Conservation (phyloP, 805 yeast species). For the Isabelozyma heimii region DNA sequence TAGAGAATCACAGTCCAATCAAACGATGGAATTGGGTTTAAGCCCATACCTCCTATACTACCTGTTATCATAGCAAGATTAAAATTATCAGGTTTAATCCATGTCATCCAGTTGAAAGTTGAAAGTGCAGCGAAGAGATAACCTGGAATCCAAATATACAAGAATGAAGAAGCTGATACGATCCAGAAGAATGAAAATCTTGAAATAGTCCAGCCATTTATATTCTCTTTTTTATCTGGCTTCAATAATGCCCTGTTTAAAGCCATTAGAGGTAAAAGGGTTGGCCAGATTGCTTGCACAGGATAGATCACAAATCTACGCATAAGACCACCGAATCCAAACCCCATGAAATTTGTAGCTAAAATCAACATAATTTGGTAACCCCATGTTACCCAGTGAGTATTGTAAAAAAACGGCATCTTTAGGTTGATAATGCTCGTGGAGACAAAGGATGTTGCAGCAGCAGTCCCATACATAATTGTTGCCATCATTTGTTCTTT, state of each 20-base stretch:
- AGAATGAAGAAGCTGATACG: conserved; percentile 21
- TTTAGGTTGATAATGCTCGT: conserved; percentile 20
- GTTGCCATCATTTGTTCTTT: conserved; percentile 70
- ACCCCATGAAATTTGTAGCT: conserved; percentile 25
- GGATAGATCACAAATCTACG: conserved; percentile 46
- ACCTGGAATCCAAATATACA: conserved; percentile 46
- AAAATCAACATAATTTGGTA: conserved; percentile 20
- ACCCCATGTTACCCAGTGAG: conserved; percentile 20
- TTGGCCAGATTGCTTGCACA: conserved; percentile 52
- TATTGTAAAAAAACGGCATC: conserved; percentile 23
- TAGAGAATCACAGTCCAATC: conserved; percentile 46
- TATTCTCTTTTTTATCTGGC: conserved; percentile 22
- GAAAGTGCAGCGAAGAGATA: conserved; percentile 42
- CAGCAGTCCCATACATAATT: conserved; percentile 20
- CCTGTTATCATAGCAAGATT: conserved; percentile 51
- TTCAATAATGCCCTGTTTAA: conserved; percentile 22
- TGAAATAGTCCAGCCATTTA: conserved; percentile 31
- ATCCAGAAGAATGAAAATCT: conserved; percentile 17
- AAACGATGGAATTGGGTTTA: conserved; percentile 54
- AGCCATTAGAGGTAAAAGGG: conserved; percentile 26
- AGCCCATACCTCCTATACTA: conserved; percentile 42
- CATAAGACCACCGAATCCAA: conserved; percentile 28
- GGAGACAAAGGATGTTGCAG: conserved; percentile 11
- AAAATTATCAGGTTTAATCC: conserved; percentile 53
- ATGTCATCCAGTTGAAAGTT: conserved; percentile 53